A percentile compares a stretch with the other conserved stretches of the same genome.
Conservation (phyloP, 192 early-diverging fungal genomes). For the Backusella australiensis region DNA sequence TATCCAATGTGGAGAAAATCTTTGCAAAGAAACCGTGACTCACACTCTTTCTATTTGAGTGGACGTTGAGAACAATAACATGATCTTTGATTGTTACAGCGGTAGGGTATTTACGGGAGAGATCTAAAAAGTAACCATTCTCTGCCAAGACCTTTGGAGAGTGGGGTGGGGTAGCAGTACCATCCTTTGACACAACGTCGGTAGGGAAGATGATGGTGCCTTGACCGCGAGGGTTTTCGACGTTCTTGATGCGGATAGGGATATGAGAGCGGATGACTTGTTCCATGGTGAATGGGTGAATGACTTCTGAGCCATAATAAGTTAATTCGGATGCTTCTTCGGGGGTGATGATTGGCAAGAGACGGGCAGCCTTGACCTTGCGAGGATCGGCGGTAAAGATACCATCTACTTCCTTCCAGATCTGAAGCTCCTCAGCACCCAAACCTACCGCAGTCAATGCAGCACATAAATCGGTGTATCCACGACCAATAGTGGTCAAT, state of each 20-base stretch:
- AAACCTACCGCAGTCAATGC: slow-evolving; percentile 91
- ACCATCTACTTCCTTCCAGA: slow-evolving; percentile 99
- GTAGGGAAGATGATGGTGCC: slow-evolving; percentile 96
- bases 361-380: slow-evolving; percentile 83
- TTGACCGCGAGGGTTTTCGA: slow-evolving; percentile 86
- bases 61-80: slow-evolving; percentile 93
- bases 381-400: slow-evolving; percentile 99
- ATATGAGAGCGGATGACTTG: slow-evolving; percentile 96
- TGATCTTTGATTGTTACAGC: slow-evolving; percentile 99
- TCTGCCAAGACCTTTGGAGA: slow-evolving; percentile 61
- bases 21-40: slow-evolving; percentile 97
- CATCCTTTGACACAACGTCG: slow-evolving; percentile 48
- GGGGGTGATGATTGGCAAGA: slow-evolving; percentile 91
- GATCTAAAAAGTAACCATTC: slow-evolving; percentile 73
- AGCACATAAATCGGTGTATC: slow-evolving; percentile 97
- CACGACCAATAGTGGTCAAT: slow-evolving; percentile 89
- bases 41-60: slow-evolving; percentile 94
- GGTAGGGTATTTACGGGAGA: slow-evolving; percentile 81
- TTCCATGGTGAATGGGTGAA: slow-evolving; percentile 99
- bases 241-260: slow-evolving; percentile 99
- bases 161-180: slow-evolving; percentile 47
- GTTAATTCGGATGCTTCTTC: slow-evolving; percentile 98
- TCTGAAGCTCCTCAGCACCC: slow-evolving; percentile 88
- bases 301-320: slow-evolving; percentile 94
- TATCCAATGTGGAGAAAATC: slow-evolving; percentile 90